Percentiles rank a stretch among this genome's conserved stretches.
phyloP scores from a whole-genome alignment of 768 basidiomycete species.

The Leccinellum rugosiceps region DNA sequence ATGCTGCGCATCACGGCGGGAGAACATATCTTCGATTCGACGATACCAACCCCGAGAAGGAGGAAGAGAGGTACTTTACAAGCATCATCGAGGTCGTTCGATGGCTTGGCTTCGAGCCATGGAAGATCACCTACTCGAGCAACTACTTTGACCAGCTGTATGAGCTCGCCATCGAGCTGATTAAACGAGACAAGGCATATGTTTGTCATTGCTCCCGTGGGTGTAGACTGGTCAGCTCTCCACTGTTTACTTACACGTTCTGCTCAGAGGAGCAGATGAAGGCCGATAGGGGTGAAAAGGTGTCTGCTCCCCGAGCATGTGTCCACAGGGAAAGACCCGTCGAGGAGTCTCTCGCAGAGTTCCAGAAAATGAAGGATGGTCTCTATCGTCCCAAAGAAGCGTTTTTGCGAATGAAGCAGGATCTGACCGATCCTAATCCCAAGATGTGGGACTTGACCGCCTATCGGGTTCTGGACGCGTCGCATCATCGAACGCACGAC shows the following conservation, averaged over 20 bases:
- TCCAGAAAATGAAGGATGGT: constrained; percentile 90
- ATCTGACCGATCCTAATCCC: constrained; percentile 87
- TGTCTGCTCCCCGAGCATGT: constrained; percentile 78
- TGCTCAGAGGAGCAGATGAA: constrained; percentile 86
- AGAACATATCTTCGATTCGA: constrained; percentile 94
- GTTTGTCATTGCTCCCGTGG: constrained; percentile 93
- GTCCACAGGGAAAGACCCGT: constrained; percentile 82
- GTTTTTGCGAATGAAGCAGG: constrained; percentile 96
- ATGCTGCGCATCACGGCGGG: constrained; percentile 90
- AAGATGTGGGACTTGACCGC: constrained; percentile 99
- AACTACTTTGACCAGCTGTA: constrained; percentile 92
- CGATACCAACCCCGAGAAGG: constrained; percentile 98
- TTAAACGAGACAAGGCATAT: constrained; percentile 89
- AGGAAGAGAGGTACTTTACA: constrained; percentile 94
- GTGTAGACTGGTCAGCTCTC: constrained; percentile 29
- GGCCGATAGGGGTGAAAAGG: constrained; percentile 80
- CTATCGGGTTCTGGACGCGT: constrained; percentile 86
- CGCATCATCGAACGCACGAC: constrained; percentile 89
- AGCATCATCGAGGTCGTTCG: constrained; percentile 93
- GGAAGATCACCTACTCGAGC: constrained; percentile 98
- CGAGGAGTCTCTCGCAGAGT: constrained; percentile 84
- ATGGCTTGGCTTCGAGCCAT: constrained; percentile 98
- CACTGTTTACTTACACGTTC: constrained; percentile 1
- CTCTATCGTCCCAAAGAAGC: constrained; percentile 90
- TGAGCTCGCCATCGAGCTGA: constrained; percentile 83